These are phyloP conservation scores for Neotropicomus parvogracilis DNA, from an alignment of 1,284 basidiomycete species.

Conservation along the genomic window DNA sequence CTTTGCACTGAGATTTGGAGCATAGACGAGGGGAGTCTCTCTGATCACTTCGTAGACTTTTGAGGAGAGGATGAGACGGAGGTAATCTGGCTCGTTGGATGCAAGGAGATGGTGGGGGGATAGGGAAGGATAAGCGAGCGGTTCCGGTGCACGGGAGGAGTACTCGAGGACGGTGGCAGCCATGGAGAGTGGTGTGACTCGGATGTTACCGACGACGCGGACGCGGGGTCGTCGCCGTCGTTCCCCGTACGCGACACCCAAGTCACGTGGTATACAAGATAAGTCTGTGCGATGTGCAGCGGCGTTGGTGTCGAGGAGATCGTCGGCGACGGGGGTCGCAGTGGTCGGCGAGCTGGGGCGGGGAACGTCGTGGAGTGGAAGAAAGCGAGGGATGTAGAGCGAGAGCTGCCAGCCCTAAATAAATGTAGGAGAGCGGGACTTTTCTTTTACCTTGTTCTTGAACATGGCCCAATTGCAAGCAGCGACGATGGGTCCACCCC, in stretches of 20 bases:
- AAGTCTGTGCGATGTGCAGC: conserved; percentile 18
- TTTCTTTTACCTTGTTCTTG: conserved; percentile 9
- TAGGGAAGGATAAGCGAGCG: conserved; percentile 64
- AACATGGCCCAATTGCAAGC: conserved; percentile 52
- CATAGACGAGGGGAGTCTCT: conserved; percentile 88
- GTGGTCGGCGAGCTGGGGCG: too few species aligned
- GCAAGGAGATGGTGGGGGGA: conserved; percentile 63
- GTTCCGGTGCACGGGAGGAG: conserved; percentile 61
- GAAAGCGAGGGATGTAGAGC: neutral
- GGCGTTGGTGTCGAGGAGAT: conserved; percentile 12
- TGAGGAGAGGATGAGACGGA: conserved; percentile 87
- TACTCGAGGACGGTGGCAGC: conserved; percentile 57
- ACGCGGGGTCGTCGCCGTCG: conserved; percentile 12
- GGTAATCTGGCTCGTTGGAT: conserved; percentile 84
- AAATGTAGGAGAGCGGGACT: conserved; percentile 21
- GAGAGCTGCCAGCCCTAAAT: conserved; percentile 41
- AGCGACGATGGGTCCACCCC: conserved; percentile 67
- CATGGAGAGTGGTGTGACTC: conserved; percentile 32
- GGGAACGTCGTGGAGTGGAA: neutral
- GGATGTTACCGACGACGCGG: conserved; percentile 22
- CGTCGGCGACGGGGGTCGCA: conserved; percentile 9
- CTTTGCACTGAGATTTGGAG: conserved; percentile 81
- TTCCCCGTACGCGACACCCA: too few species aligned
- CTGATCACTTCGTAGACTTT: conserved; percentile 94
- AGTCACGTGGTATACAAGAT: conserved; percentile 31